Conservation (phyloP, 2,329 filamentous ascomycete species). For the Madurella mycetomatis region DNA sequence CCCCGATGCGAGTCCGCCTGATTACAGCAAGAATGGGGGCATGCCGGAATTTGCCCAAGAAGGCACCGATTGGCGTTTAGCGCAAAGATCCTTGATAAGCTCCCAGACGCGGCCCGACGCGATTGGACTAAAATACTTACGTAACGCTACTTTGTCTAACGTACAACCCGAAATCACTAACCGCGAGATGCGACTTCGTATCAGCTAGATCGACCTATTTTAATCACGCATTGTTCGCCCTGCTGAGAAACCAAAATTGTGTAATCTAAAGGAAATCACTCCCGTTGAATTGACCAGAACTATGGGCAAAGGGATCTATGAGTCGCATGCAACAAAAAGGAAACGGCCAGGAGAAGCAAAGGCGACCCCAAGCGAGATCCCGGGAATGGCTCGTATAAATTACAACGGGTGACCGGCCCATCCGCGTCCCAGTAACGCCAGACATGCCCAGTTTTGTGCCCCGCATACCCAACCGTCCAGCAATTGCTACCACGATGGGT, state of each 20-base stretch:
- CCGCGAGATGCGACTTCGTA: no score
- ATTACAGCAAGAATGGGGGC: no score
- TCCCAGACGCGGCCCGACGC: no score
- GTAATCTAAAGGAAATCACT: slow-evolving; percentile 17
- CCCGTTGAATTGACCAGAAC: slow-evolving; percentile 18
- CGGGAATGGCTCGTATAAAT: slow-evolving; percentile 58
- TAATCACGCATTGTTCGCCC: background rate
- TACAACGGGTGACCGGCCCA: slow-evolving; percentile 48
- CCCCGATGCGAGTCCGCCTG: no score
- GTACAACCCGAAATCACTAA: no score
- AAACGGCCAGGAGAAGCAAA: slow-evolving; percentile 26
- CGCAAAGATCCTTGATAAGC: no score
- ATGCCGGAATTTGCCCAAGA: no score
- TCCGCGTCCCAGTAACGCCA: slow-evolving; percentile 28
- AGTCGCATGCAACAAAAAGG: slow-evolving; percentile 35
- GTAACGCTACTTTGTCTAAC: no score
- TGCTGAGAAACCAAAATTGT: background rate
- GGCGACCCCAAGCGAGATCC: slow-evolving; percentile 31
- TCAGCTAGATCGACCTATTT: background rate
- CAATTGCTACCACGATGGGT: slow-evolving; percentile 23
- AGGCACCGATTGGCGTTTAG: no score
- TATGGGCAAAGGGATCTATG: slow-evolving; percentile 34
- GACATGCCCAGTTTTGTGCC: slow-evolving; percentile 24
- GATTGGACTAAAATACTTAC: no score
- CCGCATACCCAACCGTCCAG: slow-evolving; percentile 24